Percentiles rank a stretch among this genome's conserved stretches.
Evolutionary conservation across 441 rosid genomes (phyloP).

Genomic region (Gossypium davidsonii): DNA sequence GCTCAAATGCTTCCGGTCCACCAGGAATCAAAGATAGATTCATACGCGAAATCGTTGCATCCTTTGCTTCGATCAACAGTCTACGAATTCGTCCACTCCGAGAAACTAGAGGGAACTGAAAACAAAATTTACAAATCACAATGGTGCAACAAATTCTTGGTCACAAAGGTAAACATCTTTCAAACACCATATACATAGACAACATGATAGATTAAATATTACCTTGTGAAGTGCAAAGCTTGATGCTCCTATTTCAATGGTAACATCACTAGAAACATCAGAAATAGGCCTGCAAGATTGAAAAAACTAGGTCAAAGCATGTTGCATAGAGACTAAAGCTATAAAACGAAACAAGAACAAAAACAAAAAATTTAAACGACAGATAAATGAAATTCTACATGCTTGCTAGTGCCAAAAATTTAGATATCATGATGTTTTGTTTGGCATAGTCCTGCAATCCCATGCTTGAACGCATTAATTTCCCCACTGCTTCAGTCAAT

Average conservation of each 20-base stretch:
- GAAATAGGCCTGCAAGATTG: constrained; percentile 82
- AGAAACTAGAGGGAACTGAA: constrained; percentile 85
- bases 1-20: constrained; percentile 80
- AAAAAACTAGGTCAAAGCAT: constrained; percentile 16
- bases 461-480: constrained; percentile 22
- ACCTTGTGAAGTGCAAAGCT: constrained; percentile 92
- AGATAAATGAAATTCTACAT: constrained; percentile 29
- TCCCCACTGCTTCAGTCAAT: not conserved
- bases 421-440: constrained; percentile 23
- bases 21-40: constrained; percentile 63
- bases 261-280: constrained; percentile 90
- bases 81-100: constrained; percentile 77
- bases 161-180: not conserved
- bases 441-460: constrained; percentile 28
- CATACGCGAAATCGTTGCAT: constrained; percentile 46
- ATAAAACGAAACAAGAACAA: constrained; percentile 8
- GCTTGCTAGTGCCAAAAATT: constrained; percentile 35
- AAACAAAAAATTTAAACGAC: constrained; percentile 16
- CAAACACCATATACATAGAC: not conserved
- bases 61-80: constrained; percentile 57
- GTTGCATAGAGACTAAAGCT: constrained; percentile 10
- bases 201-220: not conserved
- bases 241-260: constrained; percentile 73
- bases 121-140: constrained; percentile 7
- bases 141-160: not conserved